These are phyloP conservation scores for Spinacia oleracea DNA, from an alignment of 179 eudicot species.

Conservation along the genomic window DNA sequence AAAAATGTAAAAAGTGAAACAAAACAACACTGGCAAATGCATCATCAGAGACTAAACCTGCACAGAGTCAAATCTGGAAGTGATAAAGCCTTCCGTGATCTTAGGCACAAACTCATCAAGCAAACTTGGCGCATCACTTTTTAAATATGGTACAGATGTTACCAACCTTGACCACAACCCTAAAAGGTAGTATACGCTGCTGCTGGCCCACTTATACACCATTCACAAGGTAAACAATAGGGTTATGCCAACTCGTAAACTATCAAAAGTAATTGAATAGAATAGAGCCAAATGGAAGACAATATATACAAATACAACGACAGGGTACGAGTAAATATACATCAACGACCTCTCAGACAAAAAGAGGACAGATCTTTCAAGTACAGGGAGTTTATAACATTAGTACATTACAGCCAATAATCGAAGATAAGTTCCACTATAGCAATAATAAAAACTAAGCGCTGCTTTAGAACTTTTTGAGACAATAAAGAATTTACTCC, in stretches of 20 bases:
- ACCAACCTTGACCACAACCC: conserved; percentile 98
- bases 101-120: conserved; percentile 94
- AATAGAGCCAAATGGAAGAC: background rate
- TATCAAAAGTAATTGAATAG: background rate
- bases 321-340: background rate
- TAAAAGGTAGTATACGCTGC: conserved; percentile 94
- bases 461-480: background rate
- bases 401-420: background rate
- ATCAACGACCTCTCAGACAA: background rate
- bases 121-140: conserved; percentile 78
- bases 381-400: background rate
- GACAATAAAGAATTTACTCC: background rate
- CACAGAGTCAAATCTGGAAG: conserved; percentile 90
- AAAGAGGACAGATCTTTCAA: background rate
- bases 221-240: conserved; percentile 18
- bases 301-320: background rate
- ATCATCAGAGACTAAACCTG: conserved; percentile 50
- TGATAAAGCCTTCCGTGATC: conserved; percentile 87
- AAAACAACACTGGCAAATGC: conserved; percentile 4
- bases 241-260: conserved; percentile 5
- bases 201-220: conserved; percentile 82
- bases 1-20: conserved; percentile 14
- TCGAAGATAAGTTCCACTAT: background rate
- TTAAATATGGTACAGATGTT: conserved; percentile 89
- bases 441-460: background rate